These are phyloP conservation scores for Leccinum angustisporum DNA, from an alignment of 1,284 basidiomycete species.

Conservation along the genomic window DNA sequence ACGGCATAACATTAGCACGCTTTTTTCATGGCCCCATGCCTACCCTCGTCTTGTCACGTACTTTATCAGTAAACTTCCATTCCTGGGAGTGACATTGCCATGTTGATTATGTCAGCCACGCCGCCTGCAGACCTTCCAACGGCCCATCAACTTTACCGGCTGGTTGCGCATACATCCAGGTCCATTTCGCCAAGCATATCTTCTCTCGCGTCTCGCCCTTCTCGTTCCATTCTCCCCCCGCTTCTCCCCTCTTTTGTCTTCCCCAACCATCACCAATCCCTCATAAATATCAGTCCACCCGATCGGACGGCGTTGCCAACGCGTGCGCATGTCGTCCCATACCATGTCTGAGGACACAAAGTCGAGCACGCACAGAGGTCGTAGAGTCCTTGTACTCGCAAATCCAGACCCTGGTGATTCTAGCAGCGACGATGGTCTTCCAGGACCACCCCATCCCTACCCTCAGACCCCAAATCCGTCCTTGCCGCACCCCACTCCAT, in stretches of 20 bases:
- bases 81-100: slow-evolving; percentile 23
- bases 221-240: neutral
- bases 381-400: slow-evolving; percentile 52
- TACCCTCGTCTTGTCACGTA: slow-evolving; percentile 10
- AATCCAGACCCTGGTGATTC: slow-evolving; percentile 57
- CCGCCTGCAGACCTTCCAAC: slow-evolving; percentile 27
- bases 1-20: slow-evolving; percentile 10
- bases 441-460: slow-evolving; percentile 17
- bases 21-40: slow-evolving; percentile 10
- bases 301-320: slow-evolving; percentile 30
- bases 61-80: neutral
- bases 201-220: neutral
- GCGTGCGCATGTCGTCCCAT: slow-evolving; percentile 34
- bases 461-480: slow-evolving; percentile 31
- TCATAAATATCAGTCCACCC: slow-evolving; percentile 10
- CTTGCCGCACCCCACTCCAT: slow-evolving; percentile 21
- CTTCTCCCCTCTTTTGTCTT: neutral
- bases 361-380: slow-evolving; percentile 34
- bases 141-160: slow-evolving; percentile 29
- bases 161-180: slow-evolving; percentile 28
- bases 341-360: slow-evolving; percentile 47
- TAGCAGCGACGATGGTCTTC: slow-evolving; percentile 44
- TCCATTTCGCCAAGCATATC: slow-evolving; percentile 20
- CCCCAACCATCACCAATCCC: neutral
- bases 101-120: slow-evolving; percentile 34